Base-by-base conservation (phyloP, 164 flowering plant genomes). In the Taxillus chinensis region DNA sequence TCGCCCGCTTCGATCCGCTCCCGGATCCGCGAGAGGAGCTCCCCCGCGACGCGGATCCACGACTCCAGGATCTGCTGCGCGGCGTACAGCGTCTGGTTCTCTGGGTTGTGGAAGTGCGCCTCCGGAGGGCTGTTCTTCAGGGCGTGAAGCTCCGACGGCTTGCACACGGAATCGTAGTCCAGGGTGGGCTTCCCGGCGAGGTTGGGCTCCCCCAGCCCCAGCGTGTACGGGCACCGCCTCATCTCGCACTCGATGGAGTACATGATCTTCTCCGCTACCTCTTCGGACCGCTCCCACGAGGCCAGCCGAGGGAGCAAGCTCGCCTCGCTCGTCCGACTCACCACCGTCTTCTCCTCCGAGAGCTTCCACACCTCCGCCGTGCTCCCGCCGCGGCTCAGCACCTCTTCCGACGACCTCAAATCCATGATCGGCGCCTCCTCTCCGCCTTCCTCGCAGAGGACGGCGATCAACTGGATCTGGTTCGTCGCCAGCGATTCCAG, bases 171-270 rank as follows among this genome's bases (percentile, higher is more conserved):
- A 74, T 92, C 98, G 82, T 92, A 92, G 3, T 83, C 75, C 11
- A 92, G 83, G 68, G 62, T 75, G 15, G 92, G 91, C 64, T 92
- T 92, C 0, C 90, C 87, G 63, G 74, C 60, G 12, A 90, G 76
- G 55, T 92, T 92, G 40, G 90, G 90, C 70, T 92, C 98, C 2
- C 98, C 98, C 9, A 92, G 49, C 3, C 96, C 98, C 5, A 92
- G 74, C 15, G 96, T 86, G 85, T 79, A 92, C 40, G 80, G 80
- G 50, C 87, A 78, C 62, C 85, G 46, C 69, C 75, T 64, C 93
- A 92, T 83, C 67, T 79, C 79, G 78, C 85, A 76, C 68, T 92
- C 98, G 67, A 90, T 75, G 56, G 86, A 69, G 74, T 77, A 79
- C 56, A 78, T 60, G 40, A 87, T 79, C 71, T 74, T 84, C 74